Evolutionary conservation across 2,329 filamentous ascomycete genomes (phyloP).

Genomic region (Arthroderma uncinatum): DNA sequence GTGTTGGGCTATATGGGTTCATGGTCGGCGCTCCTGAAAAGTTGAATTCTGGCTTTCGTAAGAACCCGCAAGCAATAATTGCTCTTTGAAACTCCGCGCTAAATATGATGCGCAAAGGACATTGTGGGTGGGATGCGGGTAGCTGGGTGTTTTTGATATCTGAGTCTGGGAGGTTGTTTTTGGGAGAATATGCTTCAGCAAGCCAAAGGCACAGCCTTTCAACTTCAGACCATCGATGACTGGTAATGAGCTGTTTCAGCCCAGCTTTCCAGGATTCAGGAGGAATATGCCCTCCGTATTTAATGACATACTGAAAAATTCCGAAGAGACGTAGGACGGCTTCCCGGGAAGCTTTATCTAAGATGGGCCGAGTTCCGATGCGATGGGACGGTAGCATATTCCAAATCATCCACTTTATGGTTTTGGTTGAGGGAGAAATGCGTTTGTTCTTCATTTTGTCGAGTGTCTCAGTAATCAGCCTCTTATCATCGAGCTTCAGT

Average conservation of each 20-base stretch:
- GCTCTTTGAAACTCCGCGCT: constrained; percentile 34
- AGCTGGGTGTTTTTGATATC: background rate
- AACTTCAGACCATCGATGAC: constrained; percentile 41
- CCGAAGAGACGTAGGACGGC: constrained; percentile 37
- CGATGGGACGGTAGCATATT: constrained; percentile 25
- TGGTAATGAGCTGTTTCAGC: constrained; percentile 50
- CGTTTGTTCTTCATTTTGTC: constrained; percentile 41
- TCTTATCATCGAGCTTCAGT: constrained; percentile 25
- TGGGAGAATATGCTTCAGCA: constrained; percentile 29
- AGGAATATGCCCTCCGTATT: constrained; percentile 34
- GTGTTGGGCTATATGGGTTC: constrained; percentile 15
- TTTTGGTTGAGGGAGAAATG: constrained; percentile 34
- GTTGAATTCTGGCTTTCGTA: constrained; percentile 19
- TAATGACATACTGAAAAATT: constrained; percentile 39
- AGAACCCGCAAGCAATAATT: constrained; percentile 43
- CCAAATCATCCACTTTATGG: constrained; percentile 35
- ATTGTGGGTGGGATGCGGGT: constrained; percentile 9
- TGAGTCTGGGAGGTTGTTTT: background rate
- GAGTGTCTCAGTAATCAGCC: constrained; percentile 25
- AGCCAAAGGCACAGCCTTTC: constrained; percentile 44
- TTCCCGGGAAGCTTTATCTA: constrained; percentile 24
- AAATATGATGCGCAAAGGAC: constrained; percentile 34
- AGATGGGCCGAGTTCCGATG: constrained; percentile 18
- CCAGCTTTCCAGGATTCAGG: constrained; percentile 46
- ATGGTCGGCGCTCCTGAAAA: constrained; percentile 13